Evolutionary conservation across 2,329 filamentous ascomycete genomes (phyloP).

Genomic region (Arthroderma sp.): DNA sequence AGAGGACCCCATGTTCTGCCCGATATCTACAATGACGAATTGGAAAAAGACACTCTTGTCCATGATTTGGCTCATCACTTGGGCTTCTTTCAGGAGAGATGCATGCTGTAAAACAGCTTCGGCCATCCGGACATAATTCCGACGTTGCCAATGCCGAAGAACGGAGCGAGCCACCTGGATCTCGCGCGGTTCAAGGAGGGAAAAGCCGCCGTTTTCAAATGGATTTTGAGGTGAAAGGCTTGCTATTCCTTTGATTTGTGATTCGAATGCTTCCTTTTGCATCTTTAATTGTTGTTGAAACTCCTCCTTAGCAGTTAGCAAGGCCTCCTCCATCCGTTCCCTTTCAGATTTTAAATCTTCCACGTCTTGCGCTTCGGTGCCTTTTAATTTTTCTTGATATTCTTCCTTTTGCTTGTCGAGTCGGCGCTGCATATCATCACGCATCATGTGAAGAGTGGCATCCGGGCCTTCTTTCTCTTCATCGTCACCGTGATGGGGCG

Average conservation of each 20-base stretch:
- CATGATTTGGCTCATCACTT: constrained; percentile 95
- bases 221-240: constrained; percentile 39
- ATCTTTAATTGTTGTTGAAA: constrained; percentile 76
- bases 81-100: constrained; percentile 79
- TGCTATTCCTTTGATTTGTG: constrained; percentile 65
- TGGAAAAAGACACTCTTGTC: constrained; percentile 89
- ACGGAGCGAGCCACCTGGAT: constrained; percentile 54
- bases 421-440: constrained; percentile 72
- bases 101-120: constrained; percentile 83
- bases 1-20: constrained; percentile 78
- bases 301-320: constrained; percentile 66
- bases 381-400: constrained; percentile 65
- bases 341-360: constrained; percentile 78
- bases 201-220: constrained; percentile 27
- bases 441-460: constrained; percentile 58
- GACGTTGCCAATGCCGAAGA: constrained; percentile 63
- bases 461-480: constrained; percentile 40
- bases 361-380: constrained; percentile 60
- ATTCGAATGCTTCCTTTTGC: constrained; percentile 74
- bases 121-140: constrained; percentile 86
- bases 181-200: constrained; percentile 56
- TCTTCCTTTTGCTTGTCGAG: constrained; percentile 75
- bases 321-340: constrained; percentile 66
- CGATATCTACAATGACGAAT: constrained; percentile 79
- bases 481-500: constrained; percentile 63